Percentiles rank a stretch among this genome's conserved stretches.
Evolutionary conservation across 2,329 filamentous ascomycete species (phyloP).

Genomic region (Paraphaeosphaeria sporulosa): DNA sequence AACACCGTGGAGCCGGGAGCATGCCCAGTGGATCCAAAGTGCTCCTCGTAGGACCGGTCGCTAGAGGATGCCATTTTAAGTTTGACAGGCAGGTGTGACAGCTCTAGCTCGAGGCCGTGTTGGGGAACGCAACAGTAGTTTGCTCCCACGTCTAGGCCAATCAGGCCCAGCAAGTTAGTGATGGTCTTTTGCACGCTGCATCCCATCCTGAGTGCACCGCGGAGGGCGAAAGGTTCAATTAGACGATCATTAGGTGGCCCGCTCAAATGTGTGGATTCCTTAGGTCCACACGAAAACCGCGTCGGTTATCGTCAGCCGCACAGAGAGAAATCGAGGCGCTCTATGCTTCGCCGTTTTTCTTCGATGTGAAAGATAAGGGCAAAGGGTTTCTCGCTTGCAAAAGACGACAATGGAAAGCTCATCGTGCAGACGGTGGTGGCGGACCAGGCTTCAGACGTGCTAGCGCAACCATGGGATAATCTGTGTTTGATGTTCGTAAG

Average conservation of each 20-base stretch:
- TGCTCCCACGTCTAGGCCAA: not conserved
- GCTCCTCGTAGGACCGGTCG: not conserved
- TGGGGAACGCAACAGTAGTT: not conserved
- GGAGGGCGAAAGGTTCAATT: too few relatives aligned
- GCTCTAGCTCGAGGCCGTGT: constrained; percentile 5
- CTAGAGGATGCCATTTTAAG: not conserved
- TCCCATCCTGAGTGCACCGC: not conserved
- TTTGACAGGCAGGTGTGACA: constrained; percentile 10
- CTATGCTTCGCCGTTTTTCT: not conserved
- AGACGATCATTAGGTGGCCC: too few relatives aligned
- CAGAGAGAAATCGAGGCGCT: not conserved
- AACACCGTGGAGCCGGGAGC: not conserved
- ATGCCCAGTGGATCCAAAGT: constrained; percentile 10
- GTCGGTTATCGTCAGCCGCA: constrained; percentile 1
- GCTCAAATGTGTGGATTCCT: not conserved
- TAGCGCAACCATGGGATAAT: not conserved
- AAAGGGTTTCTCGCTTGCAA: not conserved
- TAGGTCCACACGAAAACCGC: too few relatives aligned
- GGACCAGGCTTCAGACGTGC: not conserved
- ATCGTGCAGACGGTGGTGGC: too few relatives aligned
- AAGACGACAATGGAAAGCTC: not conserved
- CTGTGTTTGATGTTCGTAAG: not conserved
- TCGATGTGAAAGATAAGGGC: not conserved
- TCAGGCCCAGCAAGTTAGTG: not conserved
- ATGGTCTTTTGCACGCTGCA: not conserved